phyloP scores from a whole-genome alignment of 2,329 filamentous ascomycete species.

The Neopestalotiopsis clavispora region DNA sequence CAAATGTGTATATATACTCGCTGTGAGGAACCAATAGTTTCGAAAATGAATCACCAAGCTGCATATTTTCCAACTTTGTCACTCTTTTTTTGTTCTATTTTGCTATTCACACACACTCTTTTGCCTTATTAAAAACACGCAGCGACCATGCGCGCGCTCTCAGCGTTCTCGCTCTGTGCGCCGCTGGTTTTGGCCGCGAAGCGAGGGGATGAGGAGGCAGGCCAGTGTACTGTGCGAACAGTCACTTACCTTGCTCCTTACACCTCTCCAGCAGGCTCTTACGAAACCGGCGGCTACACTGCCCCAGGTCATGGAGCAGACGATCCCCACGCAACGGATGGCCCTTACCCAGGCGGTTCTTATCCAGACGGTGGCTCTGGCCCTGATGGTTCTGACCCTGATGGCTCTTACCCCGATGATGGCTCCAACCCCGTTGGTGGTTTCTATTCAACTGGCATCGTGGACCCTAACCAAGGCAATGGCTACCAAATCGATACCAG shows the following conservation, averaged over 20 bases:
- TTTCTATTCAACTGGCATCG: not conserved
- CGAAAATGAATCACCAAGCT: not conserved
- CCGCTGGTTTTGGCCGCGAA: not conserved
- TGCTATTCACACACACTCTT: not conserved
- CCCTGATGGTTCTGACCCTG: not conserved
- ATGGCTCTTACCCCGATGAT: not conserved
- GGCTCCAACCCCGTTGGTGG: not conserved
- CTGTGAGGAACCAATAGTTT: not conserved
- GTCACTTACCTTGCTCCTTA: conserved; percentile 1
- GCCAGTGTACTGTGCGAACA: conserved; percentile 1
- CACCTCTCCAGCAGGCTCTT: not conserved
- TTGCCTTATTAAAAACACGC: not conserved
- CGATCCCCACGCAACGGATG: not conserved
- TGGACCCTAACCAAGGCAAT: not conserved
- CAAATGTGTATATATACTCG: not conserved
- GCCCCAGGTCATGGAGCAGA: not conserved
- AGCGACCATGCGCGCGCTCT: not conserved
- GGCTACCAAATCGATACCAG: not conserved
- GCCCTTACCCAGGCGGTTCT: too few relatives aligned
- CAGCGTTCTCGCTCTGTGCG: not conserved
- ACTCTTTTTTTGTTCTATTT: not conserved
- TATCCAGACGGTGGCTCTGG: too few relatives aligned
- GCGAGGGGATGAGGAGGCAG: not conserved
- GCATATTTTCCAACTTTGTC: not conserved
- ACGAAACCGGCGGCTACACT: conserved; percentile 2